A percentile compares a stretch with the other conserved stretches of the same genome.
Evolutionary conservation across 805 yeast genomes (phyloP).

Genomic region (Kluyveromyces aestuarii): DNA sequence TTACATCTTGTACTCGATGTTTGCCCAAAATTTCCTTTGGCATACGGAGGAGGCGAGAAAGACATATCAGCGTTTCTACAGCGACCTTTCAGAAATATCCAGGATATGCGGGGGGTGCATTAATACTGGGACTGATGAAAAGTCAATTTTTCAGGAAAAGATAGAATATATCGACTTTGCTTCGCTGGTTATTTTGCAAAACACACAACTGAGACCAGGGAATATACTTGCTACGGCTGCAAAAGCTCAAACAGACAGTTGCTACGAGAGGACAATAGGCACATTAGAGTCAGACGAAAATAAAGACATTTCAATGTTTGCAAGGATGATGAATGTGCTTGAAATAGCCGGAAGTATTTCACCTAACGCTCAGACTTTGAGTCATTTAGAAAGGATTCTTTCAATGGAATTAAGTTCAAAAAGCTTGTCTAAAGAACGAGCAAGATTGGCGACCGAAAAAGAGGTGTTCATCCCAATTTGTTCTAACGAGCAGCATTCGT

Average conservation of each 20-base stretch:
- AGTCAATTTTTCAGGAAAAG: background rate
- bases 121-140: background rate
- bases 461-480: constrained; percentile 21
- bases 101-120: constrained; percentile 9
- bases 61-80: constrained; percentile 8
- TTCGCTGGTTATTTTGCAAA: constrained; percentile 12
- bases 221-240: background rate
- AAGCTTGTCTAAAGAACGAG: constrained; percentile 20
- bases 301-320: background rate
- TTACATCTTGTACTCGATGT: constrained; percentile 10
- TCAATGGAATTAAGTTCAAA: constrained; percentile 16
- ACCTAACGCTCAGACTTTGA: constrained; percentile 3
- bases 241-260: background rate
- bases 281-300: background rate
- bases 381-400: constrained; percentile 12
- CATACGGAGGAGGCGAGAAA: background rate
- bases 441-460: constrained; percentile 8
- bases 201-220: background rate
- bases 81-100: constrained; percentile 8
- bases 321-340: constrained; percentile 2
- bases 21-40: background rate
- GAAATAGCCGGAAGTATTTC: constrained; percentile 1
- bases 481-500: constrained; percentile 13
- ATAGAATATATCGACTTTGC: constrained; percentile 16
- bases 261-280: background rate